These are phyloP conservation scores for Volvariella volvacea DNA, from an alignment of 1,284 basidiomycete species.

Conservation along the genomic window DNA sequence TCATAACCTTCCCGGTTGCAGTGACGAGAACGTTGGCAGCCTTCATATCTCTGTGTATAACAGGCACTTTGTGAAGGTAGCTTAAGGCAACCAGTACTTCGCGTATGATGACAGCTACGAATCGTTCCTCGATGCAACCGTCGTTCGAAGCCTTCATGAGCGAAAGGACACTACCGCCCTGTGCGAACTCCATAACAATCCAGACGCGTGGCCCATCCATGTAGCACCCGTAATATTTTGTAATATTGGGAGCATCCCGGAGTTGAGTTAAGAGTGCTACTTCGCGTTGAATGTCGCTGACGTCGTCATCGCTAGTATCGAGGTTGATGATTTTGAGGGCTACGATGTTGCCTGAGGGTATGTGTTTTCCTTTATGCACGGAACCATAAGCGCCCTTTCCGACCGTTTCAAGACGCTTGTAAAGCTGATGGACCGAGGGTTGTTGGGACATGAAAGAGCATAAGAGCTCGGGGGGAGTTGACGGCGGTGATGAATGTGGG, in stretches of 20 bases:
- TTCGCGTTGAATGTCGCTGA: constrained; percentile 94
- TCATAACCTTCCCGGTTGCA: constrained; percentile 80
- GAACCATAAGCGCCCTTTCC: constrained; percentile 96
- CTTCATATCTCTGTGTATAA: constrained; percentile 96
- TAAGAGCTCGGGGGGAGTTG: constrained; percentile 6
- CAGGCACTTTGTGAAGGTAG: constrained; percentile 89
- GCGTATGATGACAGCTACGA: constrained; percentile 81
- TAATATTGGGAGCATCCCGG: constrained; percentile 85
- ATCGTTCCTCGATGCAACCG: constrained; percentile 84
- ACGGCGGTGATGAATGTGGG: neutral
- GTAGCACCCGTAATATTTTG: constrained; percentile 94
- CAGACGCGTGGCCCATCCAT: constrained; percentile 93
- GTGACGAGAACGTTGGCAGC: constrained; percentile 94
- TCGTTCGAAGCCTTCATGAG: constrained; percentile 82
- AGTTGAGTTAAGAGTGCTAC: constrained; percentile 90
- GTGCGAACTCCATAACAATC: constrained; percentile 99
- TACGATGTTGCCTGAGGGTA: constrained; percentile 79
- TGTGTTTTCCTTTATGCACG: constrained; percentile 89
- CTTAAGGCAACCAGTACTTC: constrained; percentile 84
- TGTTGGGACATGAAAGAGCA: constrained; percentile 25
- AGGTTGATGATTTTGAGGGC: constrained; percentile 98
- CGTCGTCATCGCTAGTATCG: constrained; percentile 95
- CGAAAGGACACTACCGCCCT: constrained; percentile 91
- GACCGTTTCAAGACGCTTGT: constrained; percentile 67
- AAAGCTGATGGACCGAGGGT: constrained; percentile 51